Base-by-base conservation (phyloP, 1,284 basidiomycete species). In the Heterobasidion annosum region DNA sequence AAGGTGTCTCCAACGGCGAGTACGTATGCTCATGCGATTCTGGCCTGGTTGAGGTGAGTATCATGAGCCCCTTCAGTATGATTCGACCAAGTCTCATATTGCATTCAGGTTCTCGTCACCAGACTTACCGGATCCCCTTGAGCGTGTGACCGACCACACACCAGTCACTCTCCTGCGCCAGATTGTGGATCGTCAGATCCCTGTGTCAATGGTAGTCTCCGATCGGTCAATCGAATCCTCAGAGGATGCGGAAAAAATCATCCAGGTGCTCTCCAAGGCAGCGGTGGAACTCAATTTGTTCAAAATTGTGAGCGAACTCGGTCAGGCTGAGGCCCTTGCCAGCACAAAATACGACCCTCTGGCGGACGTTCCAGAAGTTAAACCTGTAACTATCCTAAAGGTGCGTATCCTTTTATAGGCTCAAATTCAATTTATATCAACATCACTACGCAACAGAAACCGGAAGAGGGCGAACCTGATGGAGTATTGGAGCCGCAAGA, bases 1-100 rank as follows among this genome's bases (percentile, higher is more conserved):
- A 71, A 70, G 16, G 68, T 81, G 15, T 58, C 59, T 1, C 82
- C 86, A 0, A 78, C 75, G n/a, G 61, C 77, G 4, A 69, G 74
- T 44, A 85, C 85, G 7, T 90, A 85, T 69, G 81, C 84, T 5
- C 67, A 79, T n/a, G 82, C 87, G 76, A 70, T 89, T 9, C 65
- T 78, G 34, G 71, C 77, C 1, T 81, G 77, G 69, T 63, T 77
- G 48, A 73, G 79, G 82, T 84, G 52, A 57, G 75, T 64, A 19
- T 33, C 10, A 12, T 25, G 25, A 25, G 25, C 25, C 5, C 25
- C 25, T 25, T 25, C 25, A 25, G 25, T 25, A 5, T 25, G 4
- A 25, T 25, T 4, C 4, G 25, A 25, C 25, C 25, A 5, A 25
- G 25, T 25, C 25, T 25, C 25, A 25, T 5, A 25, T 0, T 25